phyloP scores from a whole-genome alignment of 768 basidiomycete species.

The Auricularia heimuer region DNA sequence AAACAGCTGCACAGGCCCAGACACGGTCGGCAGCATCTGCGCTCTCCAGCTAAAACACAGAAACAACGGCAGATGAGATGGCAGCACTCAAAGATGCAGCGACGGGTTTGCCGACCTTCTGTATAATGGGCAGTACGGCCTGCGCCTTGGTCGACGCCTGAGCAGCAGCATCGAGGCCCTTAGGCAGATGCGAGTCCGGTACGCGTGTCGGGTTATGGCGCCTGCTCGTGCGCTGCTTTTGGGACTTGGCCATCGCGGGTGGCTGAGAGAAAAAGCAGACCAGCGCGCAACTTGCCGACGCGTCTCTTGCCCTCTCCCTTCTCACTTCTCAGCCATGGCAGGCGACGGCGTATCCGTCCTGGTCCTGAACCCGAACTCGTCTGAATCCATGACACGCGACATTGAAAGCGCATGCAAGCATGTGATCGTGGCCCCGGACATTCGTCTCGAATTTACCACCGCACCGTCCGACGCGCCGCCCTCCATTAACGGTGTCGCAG shows the following conservation, averaged over 20 bases:
- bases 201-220: conserved; percentile 92
- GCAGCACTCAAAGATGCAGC: not conserved
- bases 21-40: conserved; percentile 72
- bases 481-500: not conserved
- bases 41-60: conserved; percentile 52
- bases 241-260: conserved; percentile 75
- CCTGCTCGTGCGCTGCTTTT: conserved; percentile 51
- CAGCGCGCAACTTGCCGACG: not conserved
- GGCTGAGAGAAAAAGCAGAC: not conserved
- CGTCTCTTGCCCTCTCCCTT: not conserved
- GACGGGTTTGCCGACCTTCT: conserved; percentile 50
- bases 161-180: conserved; percentile 67
- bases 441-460: not conserved
- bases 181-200: conserved; percentile 82
- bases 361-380: not conserved
- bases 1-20: conserved; percentile 96
- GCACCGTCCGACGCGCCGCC: not conserved
- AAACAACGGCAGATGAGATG: conserved; percentile 1
- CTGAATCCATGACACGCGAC: not conserved
- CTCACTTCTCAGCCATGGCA: not conserved
- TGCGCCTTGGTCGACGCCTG: conserved; percentile 66
- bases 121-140: conserved; percentile 77
- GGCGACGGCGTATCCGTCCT: not conserved
- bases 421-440: not conserved
- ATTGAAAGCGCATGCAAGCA: not conserved